Evolutionary conservation across 169 alveolate species (phyloP), one percentile per base, ranked within the genome.

Genomic region (Prorocentrum cordatum): DNA sequence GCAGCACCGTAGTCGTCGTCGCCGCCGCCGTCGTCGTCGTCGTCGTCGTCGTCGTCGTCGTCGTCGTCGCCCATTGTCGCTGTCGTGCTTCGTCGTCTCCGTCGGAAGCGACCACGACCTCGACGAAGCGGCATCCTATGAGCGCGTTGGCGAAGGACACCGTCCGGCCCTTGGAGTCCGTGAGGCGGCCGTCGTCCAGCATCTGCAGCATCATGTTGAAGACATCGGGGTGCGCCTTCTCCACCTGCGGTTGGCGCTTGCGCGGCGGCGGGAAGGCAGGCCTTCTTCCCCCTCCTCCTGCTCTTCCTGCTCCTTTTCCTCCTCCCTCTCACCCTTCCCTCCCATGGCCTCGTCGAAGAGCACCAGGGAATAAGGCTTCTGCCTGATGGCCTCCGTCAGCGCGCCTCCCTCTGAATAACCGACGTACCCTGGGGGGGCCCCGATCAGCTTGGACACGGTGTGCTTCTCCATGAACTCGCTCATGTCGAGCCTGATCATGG

Each of bases 351-450:
- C 97, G 88, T 95, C 97, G 61, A 95, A 94, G 24, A 95, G 93
- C 27, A 95, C 94, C 42, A 95, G 94, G 10, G 96, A 93, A 72
- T 95, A 95, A 3, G 97, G 97, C 77, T 94, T 89, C 58, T 95
- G 91, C 54, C 97, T 83, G 20, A 95, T 95, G 4, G 96, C 96
- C 64, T 95, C 97, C 24, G 97, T 95, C 72, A 95, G 92, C 67
- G 94, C 91, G 1, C 97, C 97, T 3, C 97, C 97, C 72, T 95
- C 96, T 66, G 95, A 97, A 72, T 83, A 95, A 22, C 97, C 97
- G 32, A 96, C 95, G 83, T 95, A 95, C 2, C 98, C 98, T 3
- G 98, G 98, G 4, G 98, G 97, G 1, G 98, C 97, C 14, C 98
- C 98, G 20, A 96, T 91, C 33, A 96, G 93, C 39, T 95, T 71